These are phyloP conservation scores for Cavenderia fasciculata DNA, from an alignment of 78 protist species.

Conservation along the genomic window DNA sequence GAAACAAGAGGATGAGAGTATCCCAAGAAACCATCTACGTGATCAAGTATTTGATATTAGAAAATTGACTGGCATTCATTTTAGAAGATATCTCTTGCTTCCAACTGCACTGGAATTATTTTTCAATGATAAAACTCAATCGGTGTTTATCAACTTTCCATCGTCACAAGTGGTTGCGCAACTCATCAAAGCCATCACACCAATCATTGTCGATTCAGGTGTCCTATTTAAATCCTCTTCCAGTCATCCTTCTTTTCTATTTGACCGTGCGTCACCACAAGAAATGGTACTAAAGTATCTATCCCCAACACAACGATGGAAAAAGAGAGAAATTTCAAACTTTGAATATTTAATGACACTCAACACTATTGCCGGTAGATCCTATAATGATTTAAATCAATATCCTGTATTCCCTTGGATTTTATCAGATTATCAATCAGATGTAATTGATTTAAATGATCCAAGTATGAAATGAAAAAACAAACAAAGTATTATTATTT, in stretches of 20 bases:
- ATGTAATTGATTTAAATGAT: conserved; percentile 77
- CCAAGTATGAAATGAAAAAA: no score
- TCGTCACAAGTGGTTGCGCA: neutral
- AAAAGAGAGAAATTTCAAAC: conserved; percentile 78
- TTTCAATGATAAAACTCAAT: conserved; percentile 48
- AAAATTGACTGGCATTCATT: conserved; percentile 63
- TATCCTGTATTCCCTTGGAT: conserved; percentile 95
- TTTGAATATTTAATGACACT: conserved; percentile 94
- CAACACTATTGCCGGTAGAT: conserved; percentile 91
- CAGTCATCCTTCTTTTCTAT: conserved; percentile 4
- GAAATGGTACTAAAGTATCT: conserved; percentile 23
- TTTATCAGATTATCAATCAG: conserved; percentile 83
- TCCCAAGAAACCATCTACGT: conserved; percentile 1
- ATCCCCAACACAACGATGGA: conserved; percentile 79
- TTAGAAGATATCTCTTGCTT: conserved; percentile 76
- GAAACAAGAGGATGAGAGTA: conserved; percentile 48
- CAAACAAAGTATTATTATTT: neutral
- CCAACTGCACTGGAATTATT: conserved; percentile 83
- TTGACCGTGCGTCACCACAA: conserved; percentile 21
- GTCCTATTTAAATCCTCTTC: conserved; percentile 14
- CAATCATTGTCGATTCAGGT: neutral
- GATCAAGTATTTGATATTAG: conserved; percentile 22
- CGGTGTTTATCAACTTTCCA: conserved; percentile 62
- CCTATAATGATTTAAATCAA: conserved; percentile 75
- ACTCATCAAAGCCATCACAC: conserved; percentile 8